Conservation (phyloP, 257 asterid genomes). For the Lavandula angustifolia region DNA sequence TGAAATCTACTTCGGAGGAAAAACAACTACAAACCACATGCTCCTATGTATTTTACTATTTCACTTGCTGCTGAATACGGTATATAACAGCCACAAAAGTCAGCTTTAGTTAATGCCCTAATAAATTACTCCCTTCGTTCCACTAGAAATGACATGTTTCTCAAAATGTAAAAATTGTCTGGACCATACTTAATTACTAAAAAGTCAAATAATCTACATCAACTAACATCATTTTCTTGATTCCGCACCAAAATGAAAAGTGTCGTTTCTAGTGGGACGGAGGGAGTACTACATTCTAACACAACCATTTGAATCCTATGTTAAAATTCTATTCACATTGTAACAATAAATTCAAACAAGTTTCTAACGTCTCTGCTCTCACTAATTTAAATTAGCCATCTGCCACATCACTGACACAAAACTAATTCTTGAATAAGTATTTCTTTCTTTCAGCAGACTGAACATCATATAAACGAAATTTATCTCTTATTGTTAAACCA, state of each 20-base stretch:
- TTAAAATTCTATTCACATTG: neutral
- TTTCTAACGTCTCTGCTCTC: neutral
- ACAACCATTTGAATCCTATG: neutral
- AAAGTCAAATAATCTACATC: no score
- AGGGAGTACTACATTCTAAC: neutral
- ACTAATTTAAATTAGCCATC: neutral
- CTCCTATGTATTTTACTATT: neutral
- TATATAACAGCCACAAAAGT: neutral
- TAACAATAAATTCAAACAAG: neutral
- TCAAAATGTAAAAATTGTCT: no score
- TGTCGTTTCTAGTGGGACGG: no score
- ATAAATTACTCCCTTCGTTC: neutral
- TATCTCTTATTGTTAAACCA: neutral
- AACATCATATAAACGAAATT: neutral
- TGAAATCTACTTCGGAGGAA: neutral
- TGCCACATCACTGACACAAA: neutral
- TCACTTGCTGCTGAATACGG: neutral
- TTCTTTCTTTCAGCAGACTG: neutral
- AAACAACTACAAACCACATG: neutral
- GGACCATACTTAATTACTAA: no score
- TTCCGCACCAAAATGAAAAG: no score
- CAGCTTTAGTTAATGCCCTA: neutral
- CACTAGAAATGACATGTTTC: no score
- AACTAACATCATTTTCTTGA: no score
- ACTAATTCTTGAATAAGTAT: neutral